phyloP scores from a whole-genome alignment of 129 eudicot genomes.

The Escallonia rubra region DNA sequence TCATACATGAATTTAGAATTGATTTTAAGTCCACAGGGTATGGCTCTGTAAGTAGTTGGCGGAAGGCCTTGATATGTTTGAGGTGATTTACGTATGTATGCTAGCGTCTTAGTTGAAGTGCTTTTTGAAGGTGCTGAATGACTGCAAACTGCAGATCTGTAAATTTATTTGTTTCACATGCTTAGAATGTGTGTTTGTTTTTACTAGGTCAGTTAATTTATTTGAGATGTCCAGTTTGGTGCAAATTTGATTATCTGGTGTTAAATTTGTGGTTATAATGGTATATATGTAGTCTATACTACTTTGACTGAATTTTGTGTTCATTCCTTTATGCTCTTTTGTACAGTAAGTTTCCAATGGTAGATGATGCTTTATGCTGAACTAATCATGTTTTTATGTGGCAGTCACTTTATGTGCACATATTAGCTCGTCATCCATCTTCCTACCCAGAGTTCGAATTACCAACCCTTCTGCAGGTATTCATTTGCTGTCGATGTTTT shows the following conservation, averaged over 20 bases:
- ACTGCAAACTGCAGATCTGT: too few species aligned
- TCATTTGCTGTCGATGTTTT: background rate
- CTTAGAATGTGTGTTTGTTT: background rate
- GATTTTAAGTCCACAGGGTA: too few species aligned
- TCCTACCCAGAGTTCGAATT: conserved; percentile 88
- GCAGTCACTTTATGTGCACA: conserved; percentile 90
- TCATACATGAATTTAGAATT: too few species aligned
- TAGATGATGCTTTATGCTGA: conserved; percentile 12
- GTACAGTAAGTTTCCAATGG: background rate
- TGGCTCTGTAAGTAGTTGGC: too few species aligned
- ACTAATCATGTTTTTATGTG: conserved; percentile 25
- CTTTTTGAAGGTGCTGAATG: too few species aligned
- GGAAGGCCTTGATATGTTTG: too few species aligned
- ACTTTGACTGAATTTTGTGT: too few species aligned
- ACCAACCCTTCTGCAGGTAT: conserved; percentile 92
- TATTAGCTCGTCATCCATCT: conserved; percentile 88
- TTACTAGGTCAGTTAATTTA: background rate
- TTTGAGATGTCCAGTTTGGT: background rate
- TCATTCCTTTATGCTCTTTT: too few species aligned
- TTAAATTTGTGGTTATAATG: background rate
- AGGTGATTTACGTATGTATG: too few species aligned
- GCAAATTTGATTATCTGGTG: background rate
- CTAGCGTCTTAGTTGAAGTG: too few species aligned
- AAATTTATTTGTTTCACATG: background rate
- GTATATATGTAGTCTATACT: background rate